Conservation (phyloP, 2,329 filamentous ascomycete species). For the Phaeomoniella chlamydospora region DNA sequence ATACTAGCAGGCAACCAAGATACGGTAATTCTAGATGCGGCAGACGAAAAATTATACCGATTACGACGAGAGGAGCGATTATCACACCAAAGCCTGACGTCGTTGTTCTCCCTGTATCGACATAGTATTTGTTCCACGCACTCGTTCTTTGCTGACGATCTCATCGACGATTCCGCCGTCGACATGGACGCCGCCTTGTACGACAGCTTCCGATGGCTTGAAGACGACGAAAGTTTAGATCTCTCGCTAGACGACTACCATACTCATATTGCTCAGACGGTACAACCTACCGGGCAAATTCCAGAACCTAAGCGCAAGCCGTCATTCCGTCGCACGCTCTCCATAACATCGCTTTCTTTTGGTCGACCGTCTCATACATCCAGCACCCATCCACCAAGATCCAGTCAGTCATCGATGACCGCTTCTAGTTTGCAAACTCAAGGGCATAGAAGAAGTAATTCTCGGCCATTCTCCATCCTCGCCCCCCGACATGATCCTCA, state of each 20-base stretch:
- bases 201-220: conserved; percentile 59
- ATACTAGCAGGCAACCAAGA: conserved; percentile 40
- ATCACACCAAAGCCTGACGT: conserved; percentile 9
- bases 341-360: conserved; percentile 53
- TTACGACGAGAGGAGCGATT: conserved; percentile 18
- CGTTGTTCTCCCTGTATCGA: conserved; percentile 2
- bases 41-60: conserved; percentile 43
- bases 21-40: conserved; percentile 40
- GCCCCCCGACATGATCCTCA: conserved; percentile 41
- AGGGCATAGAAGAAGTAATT: conserved; percentile 15
- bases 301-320: conserved; percentile 31
- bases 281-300: conserved; percentile 21
- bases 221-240: conserved; percentile 58
- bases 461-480: conserved; percentile 30
- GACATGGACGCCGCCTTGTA: conserved; percentile 41
- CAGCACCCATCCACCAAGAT: conserved; percentile 27
- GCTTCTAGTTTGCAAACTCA: conserved; percentile 13
- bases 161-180: conserved; percentile 16
- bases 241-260: conserved; percentile 59
- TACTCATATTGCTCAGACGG: conserved; percentile 41
- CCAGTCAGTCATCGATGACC: conserved; percentile 29
- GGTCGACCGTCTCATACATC: conserved; percentile 24
- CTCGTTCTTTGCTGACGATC: conserved; percentile 6
- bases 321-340: conserved; percentile 57
- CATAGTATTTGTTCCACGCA: conserved; percentile 9